phyloP scores from a whole-genome alignment of 768 basidiomycete genomes.

The Panaeolus papilionaceus region DNA sequence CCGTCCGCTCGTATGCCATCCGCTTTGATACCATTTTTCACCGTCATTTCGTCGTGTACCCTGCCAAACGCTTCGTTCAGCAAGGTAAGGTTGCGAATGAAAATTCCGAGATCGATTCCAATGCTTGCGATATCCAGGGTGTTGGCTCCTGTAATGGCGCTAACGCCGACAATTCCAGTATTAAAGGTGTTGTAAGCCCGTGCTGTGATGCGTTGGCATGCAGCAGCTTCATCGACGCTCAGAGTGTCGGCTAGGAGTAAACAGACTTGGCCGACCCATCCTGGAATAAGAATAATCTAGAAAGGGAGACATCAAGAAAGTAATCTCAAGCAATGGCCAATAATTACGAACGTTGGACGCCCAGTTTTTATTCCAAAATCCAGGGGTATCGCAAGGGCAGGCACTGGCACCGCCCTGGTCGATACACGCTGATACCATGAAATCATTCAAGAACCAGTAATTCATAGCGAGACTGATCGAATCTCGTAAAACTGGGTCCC shows the following conservation, averaged over 20 bases:
- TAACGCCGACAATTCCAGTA: conserved; percentile 46
- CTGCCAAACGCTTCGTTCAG: conserved; percentile 52
- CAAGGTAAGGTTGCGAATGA: conserved; percentile 45
- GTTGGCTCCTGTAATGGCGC: conserved; percentile 65
- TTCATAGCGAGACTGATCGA: conserved; percentile 56
- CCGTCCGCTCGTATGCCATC: conserved; percentile 67
- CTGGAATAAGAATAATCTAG: conserved; percentile 64
- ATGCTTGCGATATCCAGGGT: conserved; percentile 66
- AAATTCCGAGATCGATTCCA: conserved; percentile 54
- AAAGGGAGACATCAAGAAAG: not conserved
- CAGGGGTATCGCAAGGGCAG: conserved; percentile 62
- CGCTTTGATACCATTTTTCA: conserved; percentile 48
- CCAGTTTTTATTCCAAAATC: conserved; percentile 67
- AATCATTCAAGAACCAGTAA: conserved; percentile 67
- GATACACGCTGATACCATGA: conserved; percentile 54
- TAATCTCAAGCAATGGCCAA: not conserved
- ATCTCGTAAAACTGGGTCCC: conserved; percentile 40
- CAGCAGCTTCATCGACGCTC: conserved; percentile 40
- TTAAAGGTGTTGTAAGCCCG: conserved; percentile 56
- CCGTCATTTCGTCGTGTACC: conserved; percentile 56
- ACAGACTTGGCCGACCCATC: conserved; percentile 58
- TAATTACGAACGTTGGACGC: conserved; percentile 51
- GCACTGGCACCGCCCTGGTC: conserved; percentile 52
- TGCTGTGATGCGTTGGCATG: conserved; percentile 53
- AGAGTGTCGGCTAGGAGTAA: conserved; percentile 55